phyloP scores from a whole-genome alignment of 495 filamentous ascomycete species.

The Tuber brumale region DNA sequence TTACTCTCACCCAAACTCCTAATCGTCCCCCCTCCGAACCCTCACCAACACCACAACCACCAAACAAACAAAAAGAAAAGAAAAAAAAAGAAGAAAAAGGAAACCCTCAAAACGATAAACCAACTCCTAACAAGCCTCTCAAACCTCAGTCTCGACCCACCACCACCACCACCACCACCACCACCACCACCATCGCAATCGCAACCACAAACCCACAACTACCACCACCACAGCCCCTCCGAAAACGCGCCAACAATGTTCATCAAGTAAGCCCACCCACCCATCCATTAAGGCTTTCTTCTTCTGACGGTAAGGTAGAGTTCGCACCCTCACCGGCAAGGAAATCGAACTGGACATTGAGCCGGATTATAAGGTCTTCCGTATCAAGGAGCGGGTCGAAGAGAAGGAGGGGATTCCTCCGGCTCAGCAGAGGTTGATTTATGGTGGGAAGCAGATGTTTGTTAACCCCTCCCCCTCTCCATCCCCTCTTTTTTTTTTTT shows the following conservation, averaged over 20 bases:
- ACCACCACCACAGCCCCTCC: neutral
- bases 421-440: constrained; percentile 93
- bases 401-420: constrained; percentile 98
- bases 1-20: neutral
- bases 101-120: constrained; percentile 17
- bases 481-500: neutral
- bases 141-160: constrained; percentile 28
- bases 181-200: constrained; percentile 1
- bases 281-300: too few relatives aligned
- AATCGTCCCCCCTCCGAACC: neutral
- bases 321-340: constrained; percentile 95
- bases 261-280: constrained; percentile 28
- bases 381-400: constrained; percentile 97
- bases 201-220: constrained; percentile 5
- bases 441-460: constrained; percentile 94
- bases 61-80: neutral
- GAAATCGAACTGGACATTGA: constrained; percentile 98
- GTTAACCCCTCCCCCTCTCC: neutral
- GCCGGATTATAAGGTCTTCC: constrained; percentile 79
- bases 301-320: constrained; percentile 50
- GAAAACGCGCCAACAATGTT: constrained; percentile 20
- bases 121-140: constrained; percentile 26
- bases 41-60: constrained; percentile 1
- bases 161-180: constrained; percentile 9
- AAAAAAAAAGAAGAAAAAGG: neutral